Percentiles rank a stretch among this genome's conserved stretches.
These are phyloP conservation scores for Paramecium bursaria DNA, from an alignment of 73 alveolate species.

Conservation along the genomic window DNA sequence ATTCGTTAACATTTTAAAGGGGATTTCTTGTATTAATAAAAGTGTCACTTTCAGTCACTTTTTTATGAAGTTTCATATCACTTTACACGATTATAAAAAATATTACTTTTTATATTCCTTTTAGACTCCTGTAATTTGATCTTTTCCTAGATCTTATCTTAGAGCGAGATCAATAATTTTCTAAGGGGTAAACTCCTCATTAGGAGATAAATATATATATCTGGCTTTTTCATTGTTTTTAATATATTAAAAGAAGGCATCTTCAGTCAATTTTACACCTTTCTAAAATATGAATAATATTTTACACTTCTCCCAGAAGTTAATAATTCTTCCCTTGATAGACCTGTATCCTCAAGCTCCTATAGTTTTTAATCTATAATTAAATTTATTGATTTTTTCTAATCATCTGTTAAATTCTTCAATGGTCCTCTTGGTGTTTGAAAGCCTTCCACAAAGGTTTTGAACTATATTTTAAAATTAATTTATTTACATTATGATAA, in stretches of 20 bases:
- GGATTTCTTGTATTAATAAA: conserved; percentile 58
- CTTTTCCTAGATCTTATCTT: conserved; percentile 80
- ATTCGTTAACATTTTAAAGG: conserved; percentile 64
- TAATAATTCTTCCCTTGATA: conserved; percentile 82
- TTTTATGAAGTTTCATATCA: conserved; percentile 64
- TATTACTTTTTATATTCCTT: conserved; percentile 28
- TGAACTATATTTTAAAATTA: conserved; percentile 28
- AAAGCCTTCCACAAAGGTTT: conserved; percentile 76
- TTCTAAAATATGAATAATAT: conserved; percentile 42
- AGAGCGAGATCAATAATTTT: conserved; percentile 82
- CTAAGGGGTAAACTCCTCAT: conserved; percentile 77
- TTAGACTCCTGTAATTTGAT: conserved; percentile 66
- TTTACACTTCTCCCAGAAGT: conserved; percentile 61
- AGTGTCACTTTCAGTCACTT: conserved; percentile 70
- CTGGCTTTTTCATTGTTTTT: conserved; percentile 79
- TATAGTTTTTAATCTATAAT: conserved; percentile 74
- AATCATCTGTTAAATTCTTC: conserved; percentile 71
- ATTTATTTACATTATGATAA: conserved; percentile 17
- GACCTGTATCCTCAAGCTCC: conserved; percentile 84
- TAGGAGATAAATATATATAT: conserved; percentile 78
- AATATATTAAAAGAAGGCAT: conserved; percentile 82
- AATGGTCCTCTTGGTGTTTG: conserved; percentile 73
- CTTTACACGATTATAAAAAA: conserved; percentile 24
- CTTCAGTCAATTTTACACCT: conserved; percentile 82
- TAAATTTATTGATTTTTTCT: conserved; percentile 68